Base-by-base conservation (phyloP, 2,329 filamentous ascomycete genomes). In the Colletotrichum sp. region DNA sequence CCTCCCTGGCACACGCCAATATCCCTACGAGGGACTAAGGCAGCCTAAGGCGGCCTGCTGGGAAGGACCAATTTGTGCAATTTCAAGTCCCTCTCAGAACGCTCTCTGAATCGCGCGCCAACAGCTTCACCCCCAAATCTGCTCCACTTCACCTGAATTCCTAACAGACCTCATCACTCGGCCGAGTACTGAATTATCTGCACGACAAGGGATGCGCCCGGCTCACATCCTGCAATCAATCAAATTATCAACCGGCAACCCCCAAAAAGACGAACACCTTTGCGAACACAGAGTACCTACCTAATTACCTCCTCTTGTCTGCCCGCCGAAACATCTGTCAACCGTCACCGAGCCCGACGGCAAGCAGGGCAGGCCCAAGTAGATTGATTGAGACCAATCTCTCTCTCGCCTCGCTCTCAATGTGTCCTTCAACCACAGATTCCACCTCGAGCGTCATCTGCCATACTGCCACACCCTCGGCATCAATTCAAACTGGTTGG, bases 141-240 rank as follows among this genome's bases (percentile, higher is more conserved):
- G 44, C 74, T 30, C 74, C 74, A 76, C 74, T 65, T 76, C 70
- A 76, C 74, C 74, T 76, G 74, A 76, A 76, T 76, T 76, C 74
- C 74, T 76, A 76, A 76, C 74, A 76, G 49, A 61, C 72, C 69
- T 75, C 64, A 65, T 65, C 74, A 76, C 65, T 76, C 74, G 74
- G 74, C 70, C 74, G 74, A 76, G 74, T 76, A 73, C 74, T 76
- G 74, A 74, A 76, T 74, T 76, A 76, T 69, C 64, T 74, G 57
- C 74, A 65, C 5, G 49, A 69, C 64, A 25, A 65, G 73, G 74
- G 59, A 63, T 44, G 39, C 67, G 65, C 70, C 69, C 59, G 73
- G 69, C 59, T 68, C 73, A 52, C 64, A 69, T 69, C 70, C 73
- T 76, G 70, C 49, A 64, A 69, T 73, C 70, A 76, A 73, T 64